Evolutionary conservation across 2,329 filamentous ascomycete species (phyloP).

Genomic region (Fonsecaea nubica): DNA sequence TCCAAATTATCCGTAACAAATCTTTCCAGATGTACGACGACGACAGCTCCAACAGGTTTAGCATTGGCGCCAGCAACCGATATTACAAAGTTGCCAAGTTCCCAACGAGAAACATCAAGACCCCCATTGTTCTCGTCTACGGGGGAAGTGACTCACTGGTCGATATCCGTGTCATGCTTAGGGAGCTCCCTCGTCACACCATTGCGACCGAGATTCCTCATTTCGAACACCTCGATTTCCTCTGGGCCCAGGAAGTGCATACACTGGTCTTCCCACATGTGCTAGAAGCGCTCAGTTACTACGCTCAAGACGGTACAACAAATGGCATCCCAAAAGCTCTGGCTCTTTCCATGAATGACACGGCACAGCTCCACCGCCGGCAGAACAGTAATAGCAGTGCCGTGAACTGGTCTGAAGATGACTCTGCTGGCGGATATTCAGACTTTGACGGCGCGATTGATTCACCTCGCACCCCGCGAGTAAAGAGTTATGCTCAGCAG

Average conservation of each 20-base stretch:
- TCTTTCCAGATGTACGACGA: slow-evolving; percentile 99
- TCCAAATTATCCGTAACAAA: slow-evolving; percentile 96
- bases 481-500: slow-evolving; percentile 38
- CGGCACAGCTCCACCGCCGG: slow-evolving; percentile 33
- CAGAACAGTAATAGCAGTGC: slow-evolving; percentile 31
- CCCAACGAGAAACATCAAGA: slow-evolving; percentile 95
- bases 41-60: slow-evolving; percentile 79
- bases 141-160: slow-evolving; percentile 93
- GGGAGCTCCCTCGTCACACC: slow-evolving; percentile 83
- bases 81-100: slow-evolving; percentile 98
- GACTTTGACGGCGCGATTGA: slow-evolving; percentile 38
- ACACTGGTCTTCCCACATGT: slow-evolving; percentile 87
- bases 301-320: slow-evolving; percentile 44
- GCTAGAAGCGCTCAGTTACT: slow-evolving; percentile 82
- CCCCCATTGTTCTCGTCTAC: slow-evolving; percentile 90
- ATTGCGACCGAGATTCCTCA: slow-evolving; percentile 85
- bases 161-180: slow-evolving; percentile 90
- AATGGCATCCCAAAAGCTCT: slow-evolving; percentile 35
- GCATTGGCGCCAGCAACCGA: slow-evolving; percentile 72
- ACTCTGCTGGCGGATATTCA: slow-evolving; percentile 36
- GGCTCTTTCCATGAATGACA: slow-evolving; percentile 35
- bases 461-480: slow-evolving; percentile 29
- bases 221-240: slow-evolving; percentile 95
- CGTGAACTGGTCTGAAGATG: slow-evolving; percentile 35
- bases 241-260: slow-evolving; percentile 89